These are phyloP conservation scores for Bacidia rubella DNA, from an alignment of 495 filamentous ascomycete species.

Conservation along the genomic window DNA sequence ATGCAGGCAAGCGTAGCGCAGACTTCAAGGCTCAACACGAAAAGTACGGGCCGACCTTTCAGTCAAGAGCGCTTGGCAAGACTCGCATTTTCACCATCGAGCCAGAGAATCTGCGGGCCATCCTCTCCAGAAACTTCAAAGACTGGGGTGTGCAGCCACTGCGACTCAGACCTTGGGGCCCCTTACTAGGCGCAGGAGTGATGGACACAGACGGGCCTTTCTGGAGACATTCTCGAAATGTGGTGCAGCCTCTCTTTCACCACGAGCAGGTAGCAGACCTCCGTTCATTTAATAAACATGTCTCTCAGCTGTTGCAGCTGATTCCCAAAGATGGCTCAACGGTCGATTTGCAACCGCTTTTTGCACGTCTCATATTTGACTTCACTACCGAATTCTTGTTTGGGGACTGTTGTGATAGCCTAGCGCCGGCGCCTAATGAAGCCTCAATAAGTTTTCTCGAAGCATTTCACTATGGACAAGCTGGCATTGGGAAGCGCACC, in stretches of 20 bases:
- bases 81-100: constrained; percentile 1
- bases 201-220: constrained; percentile 3
- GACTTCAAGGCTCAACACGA: no score
- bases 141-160: constrained; percentile 4
- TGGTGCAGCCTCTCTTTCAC: constrained; percentile 5
- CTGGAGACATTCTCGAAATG: constrained; percentile 3
- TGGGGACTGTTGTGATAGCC: constrained; percentile 35
- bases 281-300: constrained; percentile 18
- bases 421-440: constrained; percentile 22
- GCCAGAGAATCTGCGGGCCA: constrained; percentile 6
- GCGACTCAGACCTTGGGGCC: not conserved
- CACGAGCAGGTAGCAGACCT: not conserved
- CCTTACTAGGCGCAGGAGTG: constrained; percentile 2
- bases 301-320: constrained; percentile 35
- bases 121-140: constrained; percentile 7
- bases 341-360: constrained; percentile 46
- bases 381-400: constrained; percentile 55
- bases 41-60: not conserved
- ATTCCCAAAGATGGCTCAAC: constrained; percentile 29
- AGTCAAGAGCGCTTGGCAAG: not conserved
- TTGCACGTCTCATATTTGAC: constrained; percentile 48
- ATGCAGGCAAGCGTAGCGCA: no score
- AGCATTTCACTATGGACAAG: constrained; percentile 29
- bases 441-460: constrained; percentile 22
- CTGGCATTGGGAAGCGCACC: constrained; percentile 24